Percentiles rank a stretch among this genome's conserved stretches.
These are phyloP conservation scores for Talaromyces sp. DNA, from an alignment of 2,329 filamentous ascomycete genomes.

Conservation along the genomic window DNA sequence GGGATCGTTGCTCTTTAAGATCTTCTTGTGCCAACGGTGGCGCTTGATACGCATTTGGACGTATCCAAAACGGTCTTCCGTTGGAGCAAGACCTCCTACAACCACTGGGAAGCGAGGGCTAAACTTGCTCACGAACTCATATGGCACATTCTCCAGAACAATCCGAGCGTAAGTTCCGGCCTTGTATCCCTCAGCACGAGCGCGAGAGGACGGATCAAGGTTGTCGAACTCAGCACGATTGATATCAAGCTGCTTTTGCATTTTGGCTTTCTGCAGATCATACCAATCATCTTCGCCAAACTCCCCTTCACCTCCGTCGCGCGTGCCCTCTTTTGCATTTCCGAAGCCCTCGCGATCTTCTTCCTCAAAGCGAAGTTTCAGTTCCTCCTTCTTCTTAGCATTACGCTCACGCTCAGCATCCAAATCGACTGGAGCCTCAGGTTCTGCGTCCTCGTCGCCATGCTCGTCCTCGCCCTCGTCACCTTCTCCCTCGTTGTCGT, in stretches of 20 bases:
- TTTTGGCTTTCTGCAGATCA: slow-evolving; percentile 88
- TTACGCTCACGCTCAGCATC: slow-evolving; percentile 90
- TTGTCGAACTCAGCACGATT: slow-evolving; percentile 91
- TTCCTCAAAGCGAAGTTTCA: slow-evolving; percentile 92
- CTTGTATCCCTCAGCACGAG: slow-evolving; percentile 83
- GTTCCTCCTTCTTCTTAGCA: slow-evolving; percentile 87
- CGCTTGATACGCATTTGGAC: slow-evolving; percentile 96
- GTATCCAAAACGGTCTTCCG: slow-evolving; percentile 93
- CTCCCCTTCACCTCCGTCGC: slow-evolving; percentile 66
- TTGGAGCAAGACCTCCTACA: slow-evolving; percentile 86
- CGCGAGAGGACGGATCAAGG: slow-evolving; percentile 80
- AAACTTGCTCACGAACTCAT: slow-evolving; percentile 85
- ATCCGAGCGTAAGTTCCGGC: slow-evolving; percentile 93
- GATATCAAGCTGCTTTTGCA: slow-evolving; percentile 95
- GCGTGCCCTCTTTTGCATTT: slow-evolving; percentile 81
- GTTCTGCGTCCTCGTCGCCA: slow-evolving; percentile 58
- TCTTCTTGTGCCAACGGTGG: slow-evolving; percentile 98
- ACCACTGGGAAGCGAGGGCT: slow-evolving; percentile 80
- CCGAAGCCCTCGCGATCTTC: slow-evolving; percentile 93
- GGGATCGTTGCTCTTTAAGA: slow-evolving; percentile 96
- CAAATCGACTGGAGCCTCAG: slow-evolving; percentile 55
- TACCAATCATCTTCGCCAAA: slow-evolving; percentile 99
- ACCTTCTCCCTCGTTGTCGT: slow-evolving; percentile 36
- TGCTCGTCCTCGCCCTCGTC: slow-evolving; percentile 43
- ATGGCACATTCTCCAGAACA: slow-evolving; percentile 83